These are phyloP conservation scores for Panicum virgatum DNA, from an alignment of 202 grass and related monocot species.

Conservation along the genomic window DNA sequence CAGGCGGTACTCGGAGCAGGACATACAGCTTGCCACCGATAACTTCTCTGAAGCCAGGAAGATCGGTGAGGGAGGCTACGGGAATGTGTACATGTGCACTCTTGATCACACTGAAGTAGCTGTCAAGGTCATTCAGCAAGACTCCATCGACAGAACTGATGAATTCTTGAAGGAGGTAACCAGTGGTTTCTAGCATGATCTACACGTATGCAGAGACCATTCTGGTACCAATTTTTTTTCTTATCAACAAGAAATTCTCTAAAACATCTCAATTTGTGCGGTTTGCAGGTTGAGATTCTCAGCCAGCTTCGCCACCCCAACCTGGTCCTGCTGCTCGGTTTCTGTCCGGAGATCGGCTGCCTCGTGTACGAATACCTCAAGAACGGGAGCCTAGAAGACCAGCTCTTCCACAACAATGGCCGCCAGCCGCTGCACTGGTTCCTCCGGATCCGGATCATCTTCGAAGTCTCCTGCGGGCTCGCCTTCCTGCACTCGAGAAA, in stretches of 20 bases:
- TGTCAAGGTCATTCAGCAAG: conserved; percentile 79
- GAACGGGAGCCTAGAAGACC: conserved; percentile 79
- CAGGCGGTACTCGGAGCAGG: conserved; percentile 67
- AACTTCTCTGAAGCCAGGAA: conserved; percentile 87
- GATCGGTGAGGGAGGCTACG: conserved; percentile 87
- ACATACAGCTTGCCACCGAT: conserved; percentile 81
- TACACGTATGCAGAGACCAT: background rate
- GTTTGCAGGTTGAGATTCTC: conserved; percentile 64
- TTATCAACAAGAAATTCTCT: background rate
- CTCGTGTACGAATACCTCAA: conserved; percentile 81
- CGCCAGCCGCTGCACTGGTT: conserved; percentile 66
- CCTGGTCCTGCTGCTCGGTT: conserved; percentile 75
- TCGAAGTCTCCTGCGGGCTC: conserved; percentile 70
- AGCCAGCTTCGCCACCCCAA: conserved; percentile 82
- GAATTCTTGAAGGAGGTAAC: conserved; percentile 88
- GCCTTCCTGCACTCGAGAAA: conserved; percentile 73
- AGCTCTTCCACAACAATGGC: conserved; percentile 50
- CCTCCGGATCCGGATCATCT: conserved; percentile 69
- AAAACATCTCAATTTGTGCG: background rate
- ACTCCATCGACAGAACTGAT: conserved; percentile 62
- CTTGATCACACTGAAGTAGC: conserved; percentile 87
- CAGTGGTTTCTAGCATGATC: background rate
- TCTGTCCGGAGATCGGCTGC: conserved; percentile 68
- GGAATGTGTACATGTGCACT: conserved; percentile 81
- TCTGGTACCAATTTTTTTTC: background rate